Evolutionary conservation across 2,329 filamentous ascomycete genomes (phyloP).

Genomic region (Xylariaceae sp.): DNA sequence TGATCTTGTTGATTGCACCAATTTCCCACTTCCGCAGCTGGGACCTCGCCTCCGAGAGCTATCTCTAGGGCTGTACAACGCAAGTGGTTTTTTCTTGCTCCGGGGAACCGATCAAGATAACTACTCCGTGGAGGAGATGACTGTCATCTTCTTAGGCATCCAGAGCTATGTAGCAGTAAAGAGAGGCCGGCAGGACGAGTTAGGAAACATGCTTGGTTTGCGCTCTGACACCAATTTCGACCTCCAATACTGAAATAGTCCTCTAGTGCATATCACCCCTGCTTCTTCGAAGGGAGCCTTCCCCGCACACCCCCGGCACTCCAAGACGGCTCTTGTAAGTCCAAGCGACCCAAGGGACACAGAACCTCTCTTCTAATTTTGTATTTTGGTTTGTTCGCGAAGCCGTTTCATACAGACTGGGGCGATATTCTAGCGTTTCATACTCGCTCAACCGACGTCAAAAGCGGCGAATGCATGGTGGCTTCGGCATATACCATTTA

Average conservation of each 20-base stretch:
- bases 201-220: background rate
- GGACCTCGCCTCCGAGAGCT: background rate
- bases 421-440: background rate
- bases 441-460: background rate
- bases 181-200: background rate
- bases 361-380: no score
- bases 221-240: no score
- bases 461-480: background rate
- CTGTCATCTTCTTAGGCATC: background rate
- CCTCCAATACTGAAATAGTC: no score
- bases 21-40: background rate
- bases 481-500: conserved; percentile 1
- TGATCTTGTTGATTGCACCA: no score
- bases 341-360: no score
- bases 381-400: no score
- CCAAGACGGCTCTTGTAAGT: no score
- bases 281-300: no score
- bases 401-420: background rate
- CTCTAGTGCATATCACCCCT: no score
- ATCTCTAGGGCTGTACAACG: background rate
- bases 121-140: background rate
- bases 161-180: background rate
- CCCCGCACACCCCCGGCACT: no score
- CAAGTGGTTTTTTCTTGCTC: conserved; percentile 1
- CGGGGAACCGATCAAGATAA: background rate